phyloP scores from a whole-genome alignment of 2,329 filamentous ascomycete species.

The Coniella vitis region DNA sequence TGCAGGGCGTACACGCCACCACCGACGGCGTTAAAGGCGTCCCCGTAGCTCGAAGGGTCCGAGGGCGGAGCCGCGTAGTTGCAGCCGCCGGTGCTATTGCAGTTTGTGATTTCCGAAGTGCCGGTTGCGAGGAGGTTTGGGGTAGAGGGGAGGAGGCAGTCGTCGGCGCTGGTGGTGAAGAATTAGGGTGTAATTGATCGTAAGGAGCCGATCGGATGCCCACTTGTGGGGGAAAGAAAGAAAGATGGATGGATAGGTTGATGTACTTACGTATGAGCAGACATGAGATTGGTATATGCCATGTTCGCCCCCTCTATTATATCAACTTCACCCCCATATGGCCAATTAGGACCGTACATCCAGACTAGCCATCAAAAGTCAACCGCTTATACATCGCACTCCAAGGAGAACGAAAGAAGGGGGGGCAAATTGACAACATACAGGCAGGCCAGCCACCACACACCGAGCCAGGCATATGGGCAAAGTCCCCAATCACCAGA shows the following conservation, averaged over 20 bases:
- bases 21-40: conserved; percentile 57
- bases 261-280: conserved; percentile 46
- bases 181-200: neutral
- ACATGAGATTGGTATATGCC: conserved; percentile 52
- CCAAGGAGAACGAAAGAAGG: too few species aligned
- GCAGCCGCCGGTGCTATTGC: conserved; percentile 38
- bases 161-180: conserved; percentile 12
- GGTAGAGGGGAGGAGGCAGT: conserved; percentile 2
- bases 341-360: conserved; percentile 53
- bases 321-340: conserved; percentile 57
- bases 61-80: conserved; percentile 33
- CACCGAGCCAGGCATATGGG: conserved; percentile 41
- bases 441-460: conserved; percentile 41
- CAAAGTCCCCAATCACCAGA: conserved; percentile 40
- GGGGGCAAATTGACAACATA: neutral
- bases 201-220: too few species aligned
- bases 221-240: neutral
- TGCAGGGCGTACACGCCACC: conserved; percentile 67
- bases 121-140: conserved; percentile 20
- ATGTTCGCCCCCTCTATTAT: conserved; percentile 65
- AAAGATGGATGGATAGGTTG: neutral
- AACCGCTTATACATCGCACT: neutral
- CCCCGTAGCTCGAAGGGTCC: conserved; percentile 47
- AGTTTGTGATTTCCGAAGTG: conserved; percentile 26
- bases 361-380: conserved; percentile 28